Evolutionary conservation across 208 protist species (phyloP), one percentile per base, ranked within the genome.

Genomic region (Tritrichomonas musculus): DNA sequence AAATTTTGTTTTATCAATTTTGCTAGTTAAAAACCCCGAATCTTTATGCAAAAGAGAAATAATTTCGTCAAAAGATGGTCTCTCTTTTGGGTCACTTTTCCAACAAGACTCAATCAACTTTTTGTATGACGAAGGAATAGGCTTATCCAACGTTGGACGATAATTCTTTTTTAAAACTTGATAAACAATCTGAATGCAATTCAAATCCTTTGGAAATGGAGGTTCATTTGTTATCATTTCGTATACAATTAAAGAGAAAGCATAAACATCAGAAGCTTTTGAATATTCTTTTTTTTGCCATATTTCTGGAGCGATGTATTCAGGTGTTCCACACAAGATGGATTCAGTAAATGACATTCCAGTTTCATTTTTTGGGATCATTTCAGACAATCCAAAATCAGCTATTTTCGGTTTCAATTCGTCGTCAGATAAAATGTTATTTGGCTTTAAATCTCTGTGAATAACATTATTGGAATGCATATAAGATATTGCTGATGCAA

Each of bases 1-100:
- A n/a, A n/a, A n/a, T n/a, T n/a, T n/a, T n/a, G n/a, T n/a, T n/a
- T n/a, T n/a, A n/a, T n/a, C n/a, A n/a, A n/a, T n/a, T n/a, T n/a
- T n/a, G n/a, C n/a, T n/a, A n/a, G n/a, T n/a, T n/a, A n/a, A n/a
- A n/a, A n/a, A n/a, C n/a, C n/a, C n/a, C n/a, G n/a, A n/a, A n/a
- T n/a, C n/a, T n/a, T n/a, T n/a, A n/a, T n/a, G n/a, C n/a, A 60
- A 60, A 8, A 60, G 20, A 22, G 55, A 60, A 60, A 60, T 30
- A 39, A 92, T 92, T 57, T 92, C 77, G 11, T 22, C 14, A n/a
- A 92, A 92, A 57, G 53, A 39, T 60, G 77, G 77, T 92, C 77
- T 50, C 22, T 50, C 50, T 60, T 92, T 92, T n/a, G 77, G 77
- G 27, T 92, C 22, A 9, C 8, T 60, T n/a, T n/a, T 60, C 77